Conservation (phyloP, 306 rosid species). For the Trifolium dubium region DNA sequence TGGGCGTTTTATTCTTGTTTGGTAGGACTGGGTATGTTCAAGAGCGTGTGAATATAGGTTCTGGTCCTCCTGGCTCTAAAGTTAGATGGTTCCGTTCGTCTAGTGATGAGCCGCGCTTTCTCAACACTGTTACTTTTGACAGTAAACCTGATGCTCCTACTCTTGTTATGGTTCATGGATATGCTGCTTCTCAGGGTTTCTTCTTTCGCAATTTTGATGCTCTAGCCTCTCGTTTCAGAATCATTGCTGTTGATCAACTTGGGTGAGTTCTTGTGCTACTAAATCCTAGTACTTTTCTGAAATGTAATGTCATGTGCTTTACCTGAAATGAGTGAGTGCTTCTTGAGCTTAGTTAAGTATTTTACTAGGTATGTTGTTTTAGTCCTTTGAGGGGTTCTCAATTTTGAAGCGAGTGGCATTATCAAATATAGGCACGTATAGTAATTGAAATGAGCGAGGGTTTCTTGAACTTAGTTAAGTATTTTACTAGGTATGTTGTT, state of each 20-base stretch:
- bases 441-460: neutral
- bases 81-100: constrained; percentile 89
- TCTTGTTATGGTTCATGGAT: constrained; percentile 94
- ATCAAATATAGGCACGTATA: constrained; percentile 11
- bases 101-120: constrained; percentile 75
- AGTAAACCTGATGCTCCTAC: constrained; percentile 75
- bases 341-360: constrained; percentile 10
- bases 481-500: constrained; percentile 29
- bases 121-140: constrained; percentile 82
- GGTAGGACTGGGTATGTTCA: constrained; percentile 88
- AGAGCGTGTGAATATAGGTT: constrained; percentile 85
- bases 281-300: constrained; percentile 1
- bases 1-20: neutral
- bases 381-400: constrained; percentile 16
- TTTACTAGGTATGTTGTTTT: constrained; percentile 26
- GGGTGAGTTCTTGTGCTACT: constrained; percentile 64
- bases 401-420: constrained; percentile 22
- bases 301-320: constrained; percentile 1
- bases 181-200: constrained; percentile 92
- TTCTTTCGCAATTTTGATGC: constrained; percentile 93
- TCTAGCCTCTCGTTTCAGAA: constrained; percentile 77
- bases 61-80: constrained; percentile 94
- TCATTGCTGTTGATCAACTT: constrained; percentile 91
- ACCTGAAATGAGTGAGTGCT: constrained; percentile 10
- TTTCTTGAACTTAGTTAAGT: constrained; percentile 13